Evolutionary conservation across 495 filamentous ascomycete species (phyloP).

Genomic region (Lasiosphaeria miniovina): DNA sequence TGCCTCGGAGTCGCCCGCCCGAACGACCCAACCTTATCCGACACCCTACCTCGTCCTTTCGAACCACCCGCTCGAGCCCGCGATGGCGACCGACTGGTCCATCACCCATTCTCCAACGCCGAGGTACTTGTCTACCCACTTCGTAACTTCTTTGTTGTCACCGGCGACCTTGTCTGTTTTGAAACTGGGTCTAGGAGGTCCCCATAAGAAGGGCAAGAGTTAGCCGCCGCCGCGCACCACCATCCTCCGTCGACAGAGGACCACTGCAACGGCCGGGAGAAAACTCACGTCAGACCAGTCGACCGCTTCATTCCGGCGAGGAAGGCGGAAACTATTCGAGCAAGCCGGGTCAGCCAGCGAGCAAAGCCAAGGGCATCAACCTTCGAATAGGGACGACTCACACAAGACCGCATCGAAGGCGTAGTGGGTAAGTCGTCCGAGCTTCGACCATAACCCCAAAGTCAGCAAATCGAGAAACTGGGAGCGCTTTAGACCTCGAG

Average conservation of each 20-base stretch:
- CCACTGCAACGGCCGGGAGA: slow-evolving; percentile 1
- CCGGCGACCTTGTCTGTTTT: slow-evolving; percentile 75
- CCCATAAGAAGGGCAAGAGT: slow-evolving; percentile 27
- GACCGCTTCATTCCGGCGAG: slow-evolving; percentile 95
- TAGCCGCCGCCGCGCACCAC: slow-evolving; percentile 20
- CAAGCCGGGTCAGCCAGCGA: not conserved
- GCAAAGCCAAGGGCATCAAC: not conserved
- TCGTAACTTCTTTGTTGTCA: slow-evolving; percentile 80
- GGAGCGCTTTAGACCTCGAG: slow-evolving; percentile 35
- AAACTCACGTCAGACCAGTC: slow-evolving; percentile 92
- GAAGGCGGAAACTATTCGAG: slow-evolving; percentile 75
- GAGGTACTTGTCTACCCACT: slow-evolving; percentile 93
- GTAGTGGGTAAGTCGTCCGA: slow-evolving; percentile 90
- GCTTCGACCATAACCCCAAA: slow-evolving; percentile 64
- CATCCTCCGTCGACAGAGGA: not conserved
- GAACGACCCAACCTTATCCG: not conserved
- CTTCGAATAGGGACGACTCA: slow-evolving; percentile 43
- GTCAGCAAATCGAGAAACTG: slow-evolving; percentile 62
- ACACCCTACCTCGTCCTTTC: slow-evolving; percentile 71
- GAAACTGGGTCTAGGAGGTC: slow-evolving; percentile 69
- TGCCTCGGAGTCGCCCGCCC: not conserved
- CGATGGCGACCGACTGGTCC: slow-evolving; percentile 91
- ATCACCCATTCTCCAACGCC: slow-evolving; percentile 96
- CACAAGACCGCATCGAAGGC: slow-evolving; percentile 93
- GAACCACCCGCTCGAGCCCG: slow-evolving; percentile 84